Evolutionary conservation across 1,139 yeast genomes (phyloP).

Genomic region (Magnusiomyces starmeri): DNA sequence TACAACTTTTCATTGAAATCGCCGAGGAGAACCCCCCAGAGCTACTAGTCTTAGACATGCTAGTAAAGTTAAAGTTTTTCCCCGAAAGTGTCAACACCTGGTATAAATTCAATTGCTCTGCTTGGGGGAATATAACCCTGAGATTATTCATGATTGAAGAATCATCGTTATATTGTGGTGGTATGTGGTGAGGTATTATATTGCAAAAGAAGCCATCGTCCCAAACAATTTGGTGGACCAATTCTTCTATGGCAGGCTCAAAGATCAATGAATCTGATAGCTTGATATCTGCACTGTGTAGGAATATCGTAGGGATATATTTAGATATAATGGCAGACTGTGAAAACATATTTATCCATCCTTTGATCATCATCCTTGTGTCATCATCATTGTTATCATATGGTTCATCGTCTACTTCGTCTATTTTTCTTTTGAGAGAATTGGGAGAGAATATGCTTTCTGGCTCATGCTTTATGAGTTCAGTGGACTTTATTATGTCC

Average conservation of each 20-base stretch:
- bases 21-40: too few species aligned
- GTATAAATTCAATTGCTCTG: constrained; percentile 18
- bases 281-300: not conserved
- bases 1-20: too few species aligned
- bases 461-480: not conserved
- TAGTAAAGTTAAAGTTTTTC: too few species aligned
- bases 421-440: constrained; percentile 1
- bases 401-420: not conserved
- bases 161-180: constrained; percentile 9
- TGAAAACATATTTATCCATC: not conserved
- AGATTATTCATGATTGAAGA: constrained; percentile 17
- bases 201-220: constrained; percentile 34
- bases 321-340: constrained; percentile 1
- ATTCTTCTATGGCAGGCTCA: constrained; percentile 26
- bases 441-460: not conserved
- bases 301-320: not conserved
- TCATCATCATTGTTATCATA: constrained; percentile 5
- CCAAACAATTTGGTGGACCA: constrained; percentile 42
- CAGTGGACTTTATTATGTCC: not conserved
- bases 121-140: constrained; percentile 18
- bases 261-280: constrained; percentile 16
- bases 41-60: too few species aligned
- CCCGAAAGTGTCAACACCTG: constrained; percentile 21
- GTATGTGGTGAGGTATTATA: constrained; percentile 19
- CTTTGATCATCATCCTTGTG: not conserved